Evolutionary conservation across 441 rosid species (phyloP).

Genomic region (Erysimum cheiri): DNA sequence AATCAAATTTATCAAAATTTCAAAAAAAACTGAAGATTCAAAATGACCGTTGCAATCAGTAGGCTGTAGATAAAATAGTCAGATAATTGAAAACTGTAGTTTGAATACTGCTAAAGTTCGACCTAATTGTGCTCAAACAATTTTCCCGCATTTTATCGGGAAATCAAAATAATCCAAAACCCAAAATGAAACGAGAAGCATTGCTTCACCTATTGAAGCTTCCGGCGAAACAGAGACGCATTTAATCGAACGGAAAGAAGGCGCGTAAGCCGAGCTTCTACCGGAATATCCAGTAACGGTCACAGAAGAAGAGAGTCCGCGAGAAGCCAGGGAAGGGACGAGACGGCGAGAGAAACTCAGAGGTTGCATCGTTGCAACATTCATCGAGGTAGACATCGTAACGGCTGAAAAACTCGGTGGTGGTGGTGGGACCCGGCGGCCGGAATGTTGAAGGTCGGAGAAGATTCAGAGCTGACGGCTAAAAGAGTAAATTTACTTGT

Average conservation of each 20-base stretch:
- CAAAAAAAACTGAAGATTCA: not conserved
- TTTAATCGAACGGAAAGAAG: conserved; percentile 46
- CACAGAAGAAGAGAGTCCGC: conserved; percentile 42
- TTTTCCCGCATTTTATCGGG: conserved; percentile 41
- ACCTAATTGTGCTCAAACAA: not conserved
- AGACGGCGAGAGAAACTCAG: conserved; percentile 50
- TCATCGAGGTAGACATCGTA: conserved; percentile 37
- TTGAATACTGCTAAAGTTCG: not conserved
- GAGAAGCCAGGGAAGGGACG: conserved; percentile 31
- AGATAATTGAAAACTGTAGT: not conserved
- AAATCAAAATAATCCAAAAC: conserved; percentile 41
- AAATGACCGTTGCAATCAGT: not conserved
- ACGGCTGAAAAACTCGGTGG: not conserved
- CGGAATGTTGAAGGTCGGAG: conserved; percentile 32
- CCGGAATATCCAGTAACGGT: conserved; percentile 40
- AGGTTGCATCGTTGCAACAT: conserved; percentile 49
- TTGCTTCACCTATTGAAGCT: conserved; percentile 50
- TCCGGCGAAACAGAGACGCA: conserved; percentile 48
- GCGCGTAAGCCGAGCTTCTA: conserved; percentile 35
- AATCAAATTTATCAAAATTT: conserved; percentile 10
- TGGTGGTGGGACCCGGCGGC: conserved; percentile 24
- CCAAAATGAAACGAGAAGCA: conserved; percentile 22
- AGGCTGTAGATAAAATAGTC: not conserved
- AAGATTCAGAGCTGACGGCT: conserved; percentile 40
- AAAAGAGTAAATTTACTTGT: conserved; percentile 11